These are phyloP conservation scores for Termitomyces sp. DNA, from an alignment of 768 basidiomycete species.

Conservation along the genomic window DNA sequence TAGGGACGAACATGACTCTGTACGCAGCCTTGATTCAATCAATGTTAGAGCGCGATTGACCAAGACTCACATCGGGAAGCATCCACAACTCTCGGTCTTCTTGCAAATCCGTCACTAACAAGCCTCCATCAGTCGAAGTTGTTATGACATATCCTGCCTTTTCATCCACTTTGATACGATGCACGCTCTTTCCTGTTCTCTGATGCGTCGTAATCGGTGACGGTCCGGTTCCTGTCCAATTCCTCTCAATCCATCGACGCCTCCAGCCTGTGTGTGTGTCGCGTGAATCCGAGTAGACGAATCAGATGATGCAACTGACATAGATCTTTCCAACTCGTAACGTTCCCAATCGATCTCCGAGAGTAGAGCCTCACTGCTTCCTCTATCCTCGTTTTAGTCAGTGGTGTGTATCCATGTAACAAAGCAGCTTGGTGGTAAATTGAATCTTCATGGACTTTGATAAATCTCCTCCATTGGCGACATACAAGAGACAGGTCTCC, in stretches of 20 bases:
- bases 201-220: constrained; percentile 31
- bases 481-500: constrained; percentile 29
- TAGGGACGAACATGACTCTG: constrained; percentile 45
- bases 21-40: constrained; percentile 3
- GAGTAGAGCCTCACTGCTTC: constrained; percentile 26
- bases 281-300: not conserved
- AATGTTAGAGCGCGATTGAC: not conserved
- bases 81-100: constrained; percentile 52
- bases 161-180: constrained; percentile 77
- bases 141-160: constrained; percentile 51
- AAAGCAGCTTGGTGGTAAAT: constrained; percentile 58
- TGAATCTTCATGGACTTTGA: constrained; percentile 37
- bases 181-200: constrained; percentile 35
- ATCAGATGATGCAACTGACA: constrained; percentile 40
- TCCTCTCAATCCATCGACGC: constrained; percentile 36
- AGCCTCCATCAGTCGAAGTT: constrained; percentile 48
- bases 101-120: constrained; percentile 52
- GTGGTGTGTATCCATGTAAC: constrained; percentile 40
- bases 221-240: constrained; percentile 51
- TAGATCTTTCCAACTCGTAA: constrained; percentile 49
- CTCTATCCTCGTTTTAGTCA: constrained; percentile 19
- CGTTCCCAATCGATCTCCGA: constrained; percentile 28
- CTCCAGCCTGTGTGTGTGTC: constrained; percentile 31
- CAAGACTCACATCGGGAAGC: constrained; percentile 43
- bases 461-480: constrained; percentile 41